A percentile compares a stretch with the other conserved stretches of the same genome.
phyloP scores from a whole-genome alignment of 257 asterid species.

The Solanum paucissectum region DNA sequence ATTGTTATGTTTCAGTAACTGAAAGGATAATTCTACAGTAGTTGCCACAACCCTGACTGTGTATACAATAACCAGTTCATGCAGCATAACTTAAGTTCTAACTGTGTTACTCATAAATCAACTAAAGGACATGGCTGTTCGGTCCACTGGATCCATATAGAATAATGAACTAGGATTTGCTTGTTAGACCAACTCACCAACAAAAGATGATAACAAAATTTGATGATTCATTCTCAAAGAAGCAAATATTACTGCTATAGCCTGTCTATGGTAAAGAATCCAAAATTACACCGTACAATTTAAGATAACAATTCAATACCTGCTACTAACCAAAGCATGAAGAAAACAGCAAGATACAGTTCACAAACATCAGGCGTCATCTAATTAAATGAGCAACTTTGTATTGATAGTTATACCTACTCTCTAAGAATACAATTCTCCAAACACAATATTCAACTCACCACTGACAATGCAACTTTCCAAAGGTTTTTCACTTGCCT shows the following conservation, averaged over 20 bases:
- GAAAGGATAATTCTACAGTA: neutral
- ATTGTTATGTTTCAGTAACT: neutral
- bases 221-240: neutral
- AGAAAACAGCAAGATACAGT: neutral
- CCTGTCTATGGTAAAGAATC: neutral
- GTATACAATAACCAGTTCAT: neutral
- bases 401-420: neutral
- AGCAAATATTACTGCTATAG: neutral
- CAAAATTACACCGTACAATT: neutral
- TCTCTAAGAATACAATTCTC: neutral
- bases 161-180: neutral
- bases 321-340: neutral
- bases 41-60: neutral
- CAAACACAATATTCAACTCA: neutral
- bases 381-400: neutral
- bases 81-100: neutral
- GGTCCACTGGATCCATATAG: neutral
- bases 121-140: neutral
- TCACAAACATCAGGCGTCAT: neutral
- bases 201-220: neutral
- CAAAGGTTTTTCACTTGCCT: neutral
- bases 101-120: neutral
- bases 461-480: neutral
- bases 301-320: neutral
- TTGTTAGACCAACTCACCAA: neutral